Evolutionary conservation across 345 rosid genomes (phyloP), one percentile per base, ranked within the genome.

Genomic region (Tarenaya hassleriana): DNA sequence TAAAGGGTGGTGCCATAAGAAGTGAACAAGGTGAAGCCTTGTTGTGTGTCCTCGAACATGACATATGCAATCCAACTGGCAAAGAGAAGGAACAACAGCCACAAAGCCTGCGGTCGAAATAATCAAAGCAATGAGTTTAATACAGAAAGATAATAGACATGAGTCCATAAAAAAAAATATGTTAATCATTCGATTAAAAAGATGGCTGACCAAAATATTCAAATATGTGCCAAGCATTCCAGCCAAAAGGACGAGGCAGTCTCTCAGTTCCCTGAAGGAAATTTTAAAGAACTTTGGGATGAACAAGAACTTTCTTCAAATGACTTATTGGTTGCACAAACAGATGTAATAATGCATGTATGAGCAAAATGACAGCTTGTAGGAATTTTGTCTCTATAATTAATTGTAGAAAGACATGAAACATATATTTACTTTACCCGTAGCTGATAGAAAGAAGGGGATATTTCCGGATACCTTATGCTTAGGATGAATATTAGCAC

Each of bases 21-120:
- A 31, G 74, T 79, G 68, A 88, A 92, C 48, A 76, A 11, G 27
- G 60, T 65, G 71, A 68, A 77, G 32, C 98, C 98, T 63, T 88
- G 74, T 38, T 74, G 62, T n/a, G 98, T 92, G 68, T 92, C 98
- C 67, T 92, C 98, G 75, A 92, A 92, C 74, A 85, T 83, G 47
- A 92, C 97, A 69, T 72, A 92, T 14, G 97, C 97, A 63, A 88
- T 57, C 98, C 98, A 92, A 67, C 98, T 88, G 35, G 95, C 52
- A 62, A 92, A 71, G 45, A 92, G 78, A 63, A 92, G 90, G 74
- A 92, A 92, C 66, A 88, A 65, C 64, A 83, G 77, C 83, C 79
- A 69, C 10, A 92, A 71, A 60, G 95, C 98, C 98, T 92, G 91
- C 61, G 72, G 47, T 59, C 45, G 17, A 59, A 49, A 55, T 42